These are phyloP conservation scores for Phylloporus sp. DNA, from an alignment of 768 basidiomycete species.

Conservation along the genomic window DNA sequence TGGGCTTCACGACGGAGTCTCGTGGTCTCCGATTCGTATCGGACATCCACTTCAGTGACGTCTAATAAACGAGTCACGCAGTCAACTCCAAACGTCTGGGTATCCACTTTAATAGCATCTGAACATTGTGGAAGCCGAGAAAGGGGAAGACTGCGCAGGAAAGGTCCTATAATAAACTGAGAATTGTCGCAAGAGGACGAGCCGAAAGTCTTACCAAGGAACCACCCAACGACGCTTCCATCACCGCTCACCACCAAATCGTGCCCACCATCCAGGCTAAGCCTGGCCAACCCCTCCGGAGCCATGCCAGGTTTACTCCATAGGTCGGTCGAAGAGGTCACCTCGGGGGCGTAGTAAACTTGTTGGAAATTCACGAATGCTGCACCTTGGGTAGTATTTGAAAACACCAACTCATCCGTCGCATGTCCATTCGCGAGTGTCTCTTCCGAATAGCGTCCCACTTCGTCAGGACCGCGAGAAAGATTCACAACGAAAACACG, in stretches of 20 bases:
- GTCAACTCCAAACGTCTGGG: conserved; percentile 52
- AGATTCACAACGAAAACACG: conserved; percentile 51
- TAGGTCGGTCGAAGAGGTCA: conserved; percentile 41
- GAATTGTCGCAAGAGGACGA: not conserved
- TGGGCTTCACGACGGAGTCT: conserved; percentile 53
- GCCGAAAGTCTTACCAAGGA: conserved; percentile 48
- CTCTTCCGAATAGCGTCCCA: conserved; percentile 44
- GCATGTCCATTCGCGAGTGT: conserved; percentile 51
- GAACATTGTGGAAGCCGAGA: conserved; percentile 47
- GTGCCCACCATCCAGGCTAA: conserved; percentile 73
- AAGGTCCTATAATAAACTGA: conserved; percentile 15
- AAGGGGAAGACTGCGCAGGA: conserved; percentile 51
- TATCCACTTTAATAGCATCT: conserved; percentile 44
- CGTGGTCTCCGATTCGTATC: conserved; percentile 56
- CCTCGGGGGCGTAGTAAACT: conserved; percentile 51
- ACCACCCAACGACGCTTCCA: conserved; percentile 66
- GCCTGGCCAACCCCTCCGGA: conserved; percentile 51
- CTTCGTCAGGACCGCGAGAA: conserved; percentile 38
- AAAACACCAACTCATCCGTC: conserved; percentile 52
- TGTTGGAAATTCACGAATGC: conserved; percentile 71
- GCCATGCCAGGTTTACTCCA: conserved; percentile 72
- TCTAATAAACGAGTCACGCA: conserved; percentile 56
- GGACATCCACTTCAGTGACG: conserved; percentile 53
- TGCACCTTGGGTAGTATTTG: conserved; percentile 37
- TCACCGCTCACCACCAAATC: conserved; percentile 60